phyloP scores from a whole-genome alignment of 495 filamentous ascomycete species.

The Tetracladium setigerum region DNA sequence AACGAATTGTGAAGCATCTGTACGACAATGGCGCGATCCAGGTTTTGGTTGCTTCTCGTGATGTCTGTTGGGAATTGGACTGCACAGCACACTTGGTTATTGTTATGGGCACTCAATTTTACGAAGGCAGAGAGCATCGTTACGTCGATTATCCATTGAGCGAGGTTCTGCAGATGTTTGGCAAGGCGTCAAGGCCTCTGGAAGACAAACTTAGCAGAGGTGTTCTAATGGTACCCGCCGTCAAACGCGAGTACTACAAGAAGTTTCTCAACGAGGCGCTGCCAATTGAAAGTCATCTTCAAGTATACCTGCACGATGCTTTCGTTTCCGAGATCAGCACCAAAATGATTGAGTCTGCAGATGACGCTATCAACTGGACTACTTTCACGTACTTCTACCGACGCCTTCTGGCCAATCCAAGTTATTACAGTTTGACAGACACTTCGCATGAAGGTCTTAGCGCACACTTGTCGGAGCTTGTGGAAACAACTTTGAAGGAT shows the following conservation, averaged over 20 bases:
- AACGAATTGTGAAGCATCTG: constrained; percentile 85
- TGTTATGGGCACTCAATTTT: constrained; percentile 98
- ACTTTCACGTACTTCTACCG: constrained; percentile 99
- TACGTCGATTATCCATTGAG: constrained; percentile 96
- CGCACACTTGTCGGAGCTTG: constrained; percentile 89
- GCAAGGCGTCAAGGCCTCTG: constrained; percentile 74
- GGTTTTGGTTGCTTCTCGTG: constrained; percentile 84
- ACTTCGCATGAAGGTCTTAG: constrained; percentile 89
- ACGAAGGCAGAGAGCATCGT: constrained; percentile 91
- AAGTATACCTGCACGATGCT: constrained; percentile 85
- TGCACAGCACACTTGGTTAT: constrained; percentile 83
- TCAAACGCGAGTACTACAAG: constrained; percentile 95
- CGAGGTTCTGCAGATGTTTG: constrained; percentile 99
- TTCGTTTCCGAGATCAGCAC: constrained; percentile 97
- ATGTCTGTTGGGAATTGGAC: constrained; percentile 94
- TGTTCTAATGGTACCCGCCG: constrained; percentile 88
- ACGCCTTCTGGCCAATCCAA: constrained; percentile 91
- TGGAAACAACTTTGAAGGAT: constrained; percentile 88
- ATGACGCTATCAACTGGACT: constrained; percentile 97
- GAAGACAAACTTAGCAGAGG: constrained; percentile 78
- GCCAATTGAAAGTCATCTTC: constrained; percentile 90
- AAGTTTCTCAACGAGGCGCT: constrained; percentile 97
- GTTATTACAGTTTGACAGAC: constrained; percentile 87
- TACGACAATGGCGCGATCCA: constrained; percentile 91
- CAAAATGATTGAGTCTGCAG: constrained; percentile 84